These are phyloP conservation scores for Candida sphagnicola DNA, from an alignment of 805 yeast genomes.

Conservation along the genomic window DNA sequence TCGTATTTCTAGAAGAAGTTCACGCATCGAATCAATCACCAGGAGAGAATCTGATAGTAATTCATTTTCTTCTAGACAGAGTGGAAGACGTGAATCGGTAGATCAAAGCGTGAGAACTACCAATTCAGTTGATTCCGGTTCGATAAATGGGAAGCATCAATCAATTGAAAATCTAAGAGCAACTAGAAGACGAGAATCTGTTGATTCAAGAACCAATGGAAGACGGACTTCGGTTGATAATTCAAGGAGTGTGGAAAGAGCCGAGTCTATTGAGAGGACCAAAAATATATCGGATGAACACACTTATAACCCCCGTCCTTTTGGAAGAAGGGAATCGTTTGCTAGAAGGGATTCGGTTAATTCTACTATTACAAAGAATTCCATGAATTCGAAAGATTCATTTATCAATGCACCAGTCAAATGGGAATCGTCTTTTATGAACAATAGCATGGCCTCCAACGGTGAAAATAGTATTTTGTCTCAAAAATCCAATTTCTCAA, in stretches of 20 bases:
- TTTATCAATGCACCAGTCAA: neutral
- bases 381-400: neutral
- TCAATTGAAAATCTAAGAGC: neutral
- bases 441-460: neutral
- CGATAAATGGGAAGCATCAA: neutral
- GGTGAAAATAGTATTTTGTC: neutral
- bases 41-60: neutral
- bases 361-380: neutral
- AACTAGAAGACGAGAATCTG: slow-evolving; percentile 1
- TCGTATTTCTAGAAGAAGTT: neutral
- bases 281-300: neutral
- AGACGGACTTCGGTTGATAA: neutral
- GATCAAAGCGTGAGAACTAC: neutral
- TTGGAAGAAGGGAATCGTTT: slow-evolving; percentile 2
- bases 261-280: neutral
- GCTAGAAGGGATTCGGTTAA: neutral
- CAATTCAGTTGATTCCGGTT: neutral
- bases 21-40: neutral
- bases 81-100: neutral
- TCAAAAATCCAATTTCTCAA: slow-evolving; percentile 2
- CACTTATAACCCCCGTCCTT: slow-evolving; percentile 1
- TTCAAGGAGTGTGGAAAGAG: neutral
- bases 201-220: neutral
- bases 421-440: slow-evolving; percentile 1
- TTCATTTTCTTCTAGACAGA: neutral